Evolutionary conservation across 306 rosid genomes (phyloP), one percentile per base, ranked within the genome.

Genomic region (Prosopis cineraria): DNA sequence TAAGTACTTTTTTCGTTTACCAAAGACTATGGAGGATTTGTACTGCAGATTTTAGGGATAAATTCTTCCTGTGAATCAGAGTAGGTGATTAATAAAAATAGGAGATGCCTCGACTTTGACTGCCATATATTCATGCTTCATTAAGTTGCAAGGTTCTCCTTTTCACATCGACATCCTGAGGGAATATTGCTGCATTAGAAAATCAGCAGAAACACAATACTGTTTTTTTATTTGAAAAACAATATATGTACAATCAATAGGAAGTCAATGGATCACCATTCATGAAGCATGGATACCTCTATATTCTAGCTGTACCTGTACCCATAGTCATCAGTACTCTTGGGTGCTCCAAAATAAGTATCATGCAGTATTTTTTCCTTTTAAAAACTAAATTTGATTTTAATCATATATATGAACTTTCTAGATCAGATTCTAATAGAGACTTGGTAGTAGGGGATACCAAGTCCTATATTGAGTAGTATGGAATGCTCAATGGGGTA

Each of bases 61-160:
- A 65, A 67, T 79, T 77, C 73, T 66, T 79, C 79, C 59, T 75
- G 74, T 47, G 39, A 75, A 24, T 55, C 17, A 82, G 70, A 47
- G 70, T 69, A 78, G 45, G 79, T 58, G 75, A 85, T 4, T 71
- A 71, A 76, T 44, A 77, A 33, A 48, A 65, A 62, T 10, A 71
- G 30, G 63, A 43, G 63, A 70, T 68, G 45, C 80, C 73, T 77
- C 81, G 63, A 73, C 52, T 30, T 77, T 73, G 65, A 80, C 70
- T 63, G 68, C 83, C 87, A 86, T 80, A 76, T 77, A 73, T 66
- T 77, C 81, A 74, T 56, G 79, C 85, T 80, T 77, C 78, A 80
- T 53, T 43, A 31, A 68, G 78, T 62, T 82, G 53, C 72, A 44
- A 79, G 53, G 67, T 62, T 73, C 80, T 48, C 62, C 69, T 66